Conservation (phyloP, 2,329 filamentous ascomycete genomes). For the Sordariomycetes sp. region DNA sequence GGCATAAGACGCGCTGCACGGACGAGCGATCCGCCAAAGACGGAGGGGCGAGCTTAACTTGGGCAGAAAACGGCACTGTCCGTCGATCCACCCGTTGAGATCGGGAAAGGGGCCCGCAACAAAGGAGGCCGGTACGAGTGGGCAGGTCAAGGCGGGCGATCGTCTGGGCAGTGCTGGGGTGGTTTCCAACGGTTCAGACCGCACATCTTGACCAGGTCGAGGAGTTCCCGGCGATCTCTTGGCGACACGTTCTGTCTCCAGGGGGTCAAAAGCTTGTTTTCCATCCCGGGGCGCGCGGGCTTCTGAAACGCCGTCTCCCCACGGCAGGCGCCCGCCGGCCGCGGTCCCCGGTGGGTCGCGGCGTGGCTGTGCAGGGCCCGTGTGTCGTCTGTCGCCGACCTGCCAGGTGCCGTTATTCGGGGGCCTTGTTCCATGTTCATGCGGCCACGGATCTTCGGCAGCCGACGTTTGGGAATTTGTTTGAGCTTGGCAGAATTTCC, state of each 20-base stretch:
- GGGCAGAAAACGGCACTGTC: background rate
- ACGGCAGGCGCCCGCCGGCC: background rate
- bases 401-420: no score
- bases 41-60: background rate
- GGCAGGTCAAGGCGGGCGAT: background rate
- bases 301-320: background rate
- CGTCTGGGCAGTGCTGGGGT: background rate
- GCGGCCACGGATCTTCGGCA: no score
- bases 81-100: background rate
- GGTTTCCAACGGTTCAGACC: background rate
- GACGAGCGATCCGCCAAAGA: background rate
- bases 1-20: background rate
- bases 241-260: background rate
- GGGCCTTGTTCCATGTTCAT: no score
- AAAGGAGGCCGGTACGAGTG: background rate
- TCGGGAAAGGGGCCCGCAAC: no score
- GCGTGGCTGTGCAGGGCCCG: background rate
- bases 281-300: background rate
- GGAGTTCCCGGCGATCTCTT: background rate
- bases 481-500: no score
- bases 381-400: no score
- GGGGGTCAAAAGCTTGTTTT: background rate
- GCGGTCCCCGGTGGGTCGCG: background rate
- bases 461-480: no score
- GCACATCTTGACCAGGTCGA: background rate